Conservation (phyloP, 139 green algal species). For the Coccomyxa sp. region DNA sequence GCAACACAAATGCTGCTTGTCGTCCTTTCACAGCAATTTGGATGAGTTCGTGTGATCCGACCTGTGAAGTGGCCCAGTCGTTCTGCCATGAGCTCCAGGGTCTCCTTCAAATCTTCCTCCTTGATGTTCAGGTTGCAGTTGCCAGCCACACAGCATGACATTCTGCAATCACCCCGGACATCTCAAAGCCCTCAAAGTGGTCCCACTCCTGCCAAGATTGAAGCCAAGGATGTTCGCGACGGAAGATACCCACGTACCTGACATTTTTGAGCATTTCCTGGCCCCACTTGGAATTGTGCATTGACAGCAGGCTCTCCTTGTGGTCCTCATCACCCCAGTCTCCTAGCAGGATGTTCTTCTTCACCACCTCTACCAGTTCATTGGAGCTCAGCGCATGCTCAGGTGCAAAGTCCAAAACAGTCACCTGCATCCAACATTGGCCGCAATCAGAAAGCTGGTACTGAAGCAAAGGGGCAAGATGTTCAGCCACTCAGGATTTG, state of each 20-base stretch:
- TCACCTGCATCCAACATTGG: slow-evolving; percentile 25
- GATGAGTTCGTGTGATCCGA: background rate
- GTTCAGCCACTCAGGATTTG: background rate
- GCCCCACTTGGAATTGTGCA: background rate
- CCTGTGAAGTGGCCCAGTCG: slow-evolving; percentile 3
- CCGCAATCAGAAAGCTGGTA: background rate
- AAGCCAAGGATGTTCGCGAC: background rate
- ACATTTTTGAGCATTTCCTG: background rate
- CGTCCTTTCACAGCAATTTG: too few relatives aligned
- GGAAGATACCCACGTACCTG: background rate
- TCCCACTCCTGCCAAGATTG: background rate
- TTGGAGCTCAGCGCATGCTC: slow-evolving; percentile 87
- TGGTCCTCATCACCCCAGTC: slow-evolving; percentile 89
- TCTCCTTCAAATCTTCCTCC: slow-evolving; percentile 53
- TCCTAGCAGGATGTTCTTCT: slow-evolving; percentile 81
- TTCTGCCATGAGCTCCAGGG: slow-evolving; percentile 38
- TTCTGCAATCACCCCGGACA: slow-evolving; percentile 11
- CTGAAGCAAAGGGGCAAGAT: background rate
- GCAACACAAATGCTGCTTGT: too few relatives aligned
- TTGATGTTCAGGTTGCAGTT: slow-evolving; percentile 40
- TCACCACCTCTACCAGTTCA: slow-evolving; percentile 54
- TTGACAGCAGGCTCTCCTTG: slow-evolving; percentile 70
- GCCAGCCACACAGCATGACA: slow-evolving; percentile 82
- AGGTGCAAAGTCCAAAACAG: slow-evolving; percentile 71
- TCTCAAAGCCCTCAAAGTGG: background rate